These are phyloP conservation scores for Ephemerocybe angulata DNA, from an alignment of 768 basidiomycete species.

Conservation along the genomic window DNA sequence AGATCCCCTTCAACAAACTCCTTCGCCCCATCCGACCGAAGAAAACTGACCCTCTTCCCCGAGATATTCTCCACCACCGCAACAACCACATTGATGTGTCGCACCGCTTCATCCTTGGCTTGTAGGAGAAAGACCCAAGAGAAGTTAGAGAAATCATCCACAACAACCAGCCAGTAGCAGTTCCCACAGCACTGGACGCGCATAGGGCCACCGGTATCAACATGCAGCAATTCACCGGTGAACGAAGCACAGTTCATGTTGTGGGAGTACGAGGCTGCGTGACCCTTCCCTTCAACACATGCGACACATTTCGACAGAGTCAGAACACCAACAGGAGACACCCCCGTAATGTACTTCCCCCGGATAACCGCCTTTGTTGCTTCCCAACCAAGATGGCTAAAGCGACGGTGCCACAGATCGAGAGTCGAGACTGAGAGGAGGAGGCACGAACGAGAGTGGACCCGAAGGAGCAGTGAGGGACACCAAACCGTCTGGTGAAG, in stretches of 20 bases:
- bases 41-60: not conserved
- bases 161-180: slow-evolving; percentile 2
- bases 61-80: slow-evolving; percentile 25
- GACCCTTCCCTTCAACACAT: not conserved
- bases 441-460: not conserved
- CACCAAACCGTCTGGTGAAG: not conserved
- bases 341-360: slow-evolving; percentile 14
- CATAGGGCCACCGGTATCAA: slow-evolving; percentile 24
- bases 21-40: not conserved
- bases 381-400: slow-evolving; percentile 21
- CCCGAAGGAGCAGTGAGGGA: not conserved
- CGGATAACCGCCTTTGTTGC: slow-evolving; percentile 17
- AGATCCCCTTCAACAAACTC: not conserved
- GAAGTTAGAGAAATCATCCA: slow-evolving; percentile 19
- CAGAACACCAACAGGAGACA: not conserved
- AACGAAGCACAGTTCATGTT: slow-evolving; percentile 2
- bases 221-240: slow-evolving; percentile 22
- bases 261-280: not conserved
- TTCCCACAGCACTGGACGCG: slow-evolving; percentile 12
- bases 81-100: slow-evolving; percentile 19
- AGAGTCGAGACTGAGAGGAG: slow-evolving; percentile 2
- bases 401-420: slow-evolving; percentile 21
- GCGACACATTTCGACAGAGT: not conserved
- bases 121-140: slow-evolving; percentile 11
- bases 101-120: slow-evolving; percentile 5